Percentiles rank a stretch among this genome's conserved stretches.
Conservation (phyloP, 805 yeast species). For the Kuraishia ogatae region DNA sequence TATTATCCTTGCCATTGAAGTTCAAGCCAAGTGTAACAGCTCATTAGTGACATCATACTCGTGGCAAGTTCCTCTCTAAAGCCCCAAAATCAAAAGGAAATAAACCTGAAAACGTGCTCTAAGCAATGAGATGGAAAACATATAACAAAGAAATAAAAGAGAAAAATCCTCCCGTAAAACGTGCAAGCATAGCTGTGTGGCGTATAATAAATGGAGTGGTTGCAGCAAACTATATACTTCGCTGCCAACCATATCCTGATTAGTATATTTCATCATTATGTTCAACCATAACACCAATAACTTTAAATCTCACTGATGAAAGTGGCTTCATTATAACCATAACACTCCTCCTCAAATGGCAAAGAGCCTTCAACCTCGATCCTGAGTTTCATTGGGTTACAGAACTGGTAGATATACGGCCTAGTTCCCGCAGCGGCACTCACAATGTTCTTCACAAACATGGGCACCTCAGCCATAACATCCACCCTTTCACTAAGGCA, state of each 20-base stretch:
- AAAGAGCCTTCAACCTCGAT: conserved; percentile 29
- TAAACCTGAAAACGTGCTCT: not conserved
- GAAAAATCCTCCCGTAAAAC: too few relatives aligned
- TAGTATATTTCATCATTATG: too few relatives aligned
- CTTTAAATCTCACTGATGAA: conserved; percentile 42
- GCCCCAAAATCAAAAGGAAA: not conserved
- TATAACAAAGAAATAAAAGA: not conserved
- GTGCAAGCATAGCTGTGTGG: not conserved
- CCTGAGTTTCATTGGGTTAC: conserved; percentile 50
- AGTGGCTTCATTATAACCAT: conserved; percentile 73
- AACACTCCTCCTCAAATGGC: conserved; percentile 44
- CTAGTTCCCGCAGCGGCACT: conserved; percentile 93
- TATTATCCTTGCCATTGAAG: not conserved
- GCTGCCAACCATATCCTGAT: too few relatives aligned
- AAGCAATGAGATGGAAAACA: not conserved
- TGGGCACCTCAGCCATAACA: conserved; percentile 96
- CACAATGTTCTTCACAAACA: conserved; percentile 86
- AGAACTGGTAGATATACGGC: conserved; percentile 93
- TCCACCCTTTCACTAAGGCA: conserved; percentile 83
- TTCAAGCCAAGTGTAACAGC: not conserved
- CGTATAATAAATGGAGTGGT: too few relatives aligned
- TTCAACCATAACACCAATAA: not conserved
- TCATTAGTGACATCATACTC: not conserved
- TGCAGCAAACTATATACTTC: too few relatives aligned
- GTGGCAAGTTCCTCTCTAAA: not conserved